Percentiles rank a stretch among this genome's conserved stretches.
Conservation (phyloP, 23 red algal species). For the Gracilaria domingensis region DNA sequence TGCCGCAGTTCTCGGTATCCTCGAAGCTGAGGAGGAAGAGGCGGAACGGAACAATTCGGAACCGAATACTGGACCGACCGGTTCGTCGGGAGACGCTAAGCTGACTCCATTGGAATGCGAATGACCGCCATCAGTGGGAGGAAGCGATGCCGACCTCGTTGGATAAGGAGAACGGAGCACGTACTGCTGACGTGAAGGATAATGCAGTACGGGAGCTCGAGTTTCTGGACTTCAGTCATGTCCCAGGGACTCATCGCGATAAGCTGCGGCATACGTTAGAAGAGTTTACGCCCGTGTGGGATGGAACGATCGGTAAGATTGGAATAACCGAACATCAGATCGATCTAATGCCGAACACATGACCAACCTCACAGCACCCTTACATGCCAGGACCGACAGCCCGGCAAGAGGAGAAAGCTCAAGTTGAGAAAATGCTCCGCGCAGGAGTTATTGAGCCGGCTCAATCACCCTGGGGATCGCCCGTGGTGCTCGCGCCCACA, state of each 20-base stretch:
- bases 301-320: background rate
- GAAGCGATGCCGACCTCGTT: too few relatives aligned
- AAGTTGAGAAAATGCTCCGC: background rate
- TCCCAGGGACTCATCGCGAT: background rate
- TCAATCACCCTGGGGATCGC: background rate
- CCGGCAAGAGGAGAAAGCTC: background rate
- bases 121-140: too few relatives aligned
- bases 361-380: background rate
- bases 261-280: background rate
- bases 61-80: too few relatives aligned
- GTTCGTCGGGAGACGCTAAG: too few relatives aligned
- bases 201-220: too few relatives aligned
- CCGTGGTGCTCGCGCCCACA: background rate
- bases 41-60: too few relatives aligned
- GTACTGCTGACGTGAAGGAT: too few relatives aligned
- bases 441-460: conserved; percentile 24
- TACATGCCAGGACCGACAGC: background rate
- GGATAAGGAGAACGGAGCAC: too few relatives aligned
- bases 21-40: too few relatives aligned
- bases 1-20: background rate
- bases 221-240: too few relatives aligned
- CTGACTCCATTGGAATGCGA: too few relatives aligned
- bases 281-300: conserved; percentile 6
- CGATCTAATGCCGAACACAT: background rate
- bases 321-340: conserved; percentile 1